Percentiles rank a stretch among this genome's conserved stretches.
These are phyloP conservation scores for Blepharisma undulans DNA, from an alignment of 169 alveolate genomes.

Conservation along the genomic window DNA sequence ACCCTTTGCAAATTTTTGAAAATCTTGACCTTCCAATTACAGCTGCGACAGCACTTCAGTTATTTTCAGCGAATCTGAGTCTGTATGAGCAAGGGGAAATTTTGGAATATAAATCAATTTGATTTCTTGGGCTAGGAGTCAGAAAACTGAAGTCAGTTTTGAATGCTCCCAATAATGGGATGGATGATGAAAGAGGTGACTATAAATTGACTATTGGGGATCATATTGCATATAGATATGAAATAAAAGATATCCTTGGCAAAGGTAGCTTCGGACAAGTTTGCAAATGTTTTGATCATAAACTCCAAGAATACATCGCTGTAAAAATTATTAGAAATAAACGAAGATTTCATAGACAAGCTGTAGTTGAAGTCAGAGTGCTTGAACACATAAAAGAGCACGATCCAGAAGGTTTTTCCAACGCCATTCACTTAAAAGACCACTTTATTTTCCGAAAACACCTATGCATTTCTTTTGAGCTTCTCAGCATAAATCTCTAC, in stretches of 20 bases:
- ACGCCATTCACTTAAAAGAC: constrained; percentile 69
- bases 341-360: constrained; percentile 72
- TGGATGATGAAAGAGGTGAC: constrained; percentile 85
- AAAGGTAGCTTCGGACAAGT: constrained; percentile 88
- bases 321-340: constrained; percentile 79
- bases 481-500: constrained; percentile 71
- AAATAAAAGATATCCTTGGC: constrained; percentile 71
- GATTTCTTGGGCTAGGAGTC: constrained; percentile 51
- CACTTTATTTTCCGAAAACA: constrained; percentile 81
- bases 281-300: constrained; percentile 77
- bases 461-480: constrained; percentile 79
- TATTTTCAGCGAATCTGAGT: background rate
- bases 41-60: constrained; percentile 25
- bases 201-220: constrained; percentile 64
- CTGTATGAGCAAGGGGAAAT: constrained; percentile 37
- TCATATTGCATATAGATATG: constrained; percentile 81
- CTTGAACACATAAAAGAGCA: constrained; percentile 62
- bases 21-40: background rate
- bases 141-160: constrained; percentile 54
- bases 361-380: constrained; percentile 75
- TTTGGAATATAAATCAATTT: constrained; percentile 34
- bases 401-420: constrained; percentile 71
- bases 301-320: constrained; percentile 73
- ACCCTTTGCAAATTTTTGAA: background rate
- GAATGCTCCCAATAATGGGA: constrained; percentile 48